Evolutionary conservation across 345 rosid species (phyloP).

Genomic region (Salix arbutifolia): DNA sequence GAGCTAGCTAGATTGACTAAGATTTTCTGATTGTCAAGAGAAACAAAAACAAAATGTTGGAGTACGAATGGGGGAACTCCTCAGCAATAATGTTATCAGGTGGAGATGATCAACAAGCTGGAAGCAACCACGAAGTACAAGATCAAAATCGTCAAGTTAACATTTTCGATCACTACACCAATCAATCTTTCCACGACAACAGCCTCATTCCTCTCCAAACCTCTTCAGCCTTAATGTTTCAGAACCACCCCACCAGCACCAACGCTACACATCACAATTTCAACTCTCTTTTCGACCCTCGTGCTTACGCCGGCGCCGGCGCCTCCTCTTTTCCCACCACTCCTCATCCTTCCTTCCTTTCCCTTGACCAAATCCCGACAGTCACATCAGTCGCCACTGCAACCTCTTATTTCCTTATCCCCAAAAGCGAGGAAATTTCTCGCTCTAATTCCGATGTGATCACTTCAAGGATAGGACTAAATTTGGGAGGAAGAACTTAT

Average conservation of each 20-base stretch:
- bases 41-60: slow-evolving; percentile 51
- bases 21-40: neutral
- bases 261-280: slow-evolving; percentile 8
- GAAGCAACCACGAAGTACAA: slow-evolving; percentile 10
- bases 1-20: neutral
- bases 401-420: slow-evolving; percentile 45
- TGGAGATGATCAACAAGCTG: slow-evolving; percentile 29
- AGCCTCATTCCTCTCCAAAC: slow-evolving; percentile 21
- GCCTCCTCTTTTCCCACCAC: slow-evolving; percentile 30
- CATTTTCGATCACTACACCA: slow-evolving; percentile 39
- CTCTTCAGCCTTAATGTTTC: slow-evolving; percentile 14
- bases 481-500: slow-evolving; percentile 88
- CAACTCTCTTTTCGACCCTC: slow-evolving; percentile 44
- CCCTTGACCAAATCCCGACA: slow-evolving; percentile 32
- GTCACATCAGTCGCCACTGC: slow-evolving; percentile 11
- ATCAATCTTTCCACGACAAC: slow-evolving; percentile 31
- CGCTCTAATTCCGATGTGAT: slow-evolving; percentile 34
- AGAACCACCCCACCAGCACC: slow-evolving; percentile 32
- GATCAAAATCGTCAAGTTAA: slow-evolving; percentile 48
- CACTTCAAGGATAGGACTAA: slow-evolving; percentile 71
- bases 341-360: slow-evolving; percentile 36
- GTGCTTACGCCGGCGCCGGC: slow-evolving; percentile 30
- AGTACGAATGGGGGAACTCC: slow-evolving; percentile 83
- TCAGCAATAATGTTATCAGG: slow-evolving; percentile 44
- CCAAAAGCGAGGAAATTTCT: slow-evolving; percentile 69